Evolutionary conservation across 1,139 yeast species (phyloP).

Genomic region (Protomyces lactucae-debilis): DNA sequence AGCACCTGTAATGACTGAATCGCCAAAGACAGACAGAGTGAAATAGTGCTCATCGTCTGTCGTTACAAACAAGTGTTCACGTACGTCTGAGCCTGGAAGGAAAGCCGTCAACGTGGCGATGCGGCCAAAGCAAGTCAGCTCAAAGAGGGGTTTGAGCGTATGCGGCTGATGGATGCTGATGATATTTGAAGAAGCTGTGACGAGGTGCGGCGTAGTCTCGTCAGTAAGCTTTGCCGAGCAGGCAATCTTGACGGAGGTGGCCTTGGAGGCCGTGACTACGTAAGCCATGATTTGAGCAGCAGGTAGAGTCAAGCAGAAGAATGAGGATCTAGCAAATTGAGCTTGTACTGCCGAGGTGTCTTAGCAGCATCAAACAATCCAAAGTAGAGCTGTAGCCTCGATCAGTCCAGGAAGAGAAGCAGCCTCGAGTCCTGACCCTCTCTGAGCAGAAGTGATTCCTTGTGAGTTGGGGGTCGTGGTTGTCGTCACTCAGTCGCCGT

Average conservation of each 20-base stretch:
- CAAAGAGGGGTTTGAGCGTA: slow-evolving; percentile 28
- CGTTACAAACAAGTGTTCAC: slow-evolving; percentile 31
- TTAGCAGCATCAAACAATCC: too few species aligned
- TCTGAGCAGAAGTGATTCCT: too few species aligned
- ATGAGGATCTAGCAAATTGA: not conserved
- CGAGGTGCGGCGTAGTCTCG: slow-evolving; percentile 26
- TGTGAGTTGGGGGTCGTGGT: too few species aligned
- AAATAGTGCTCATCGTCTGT: slow-evolving; percentile 32
- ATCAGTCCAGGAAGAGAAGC: too few species aligned
- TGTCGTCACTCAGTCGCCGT: too few species aligned
- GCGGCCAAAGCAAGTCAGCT: slow-evolving; percentile 29
- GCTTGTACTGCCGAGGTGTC: too few species aligned
- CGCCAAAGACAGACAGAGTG: slow-evolving; percentile 28
- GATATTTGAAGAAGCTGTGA: slow-evolving; percentile 30
- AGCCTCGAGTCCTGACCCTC: too few species aligned
- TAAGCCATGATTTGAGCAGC: slow-evolving; percentile 23
- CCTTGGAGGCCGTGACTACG: slow-evolving; percentile 32
- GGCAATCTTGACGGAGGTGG: slow-evolving; percentile 33
- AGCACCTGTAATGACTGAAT: slow-evolving; percentile 17
- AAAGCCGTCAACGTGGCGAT: slow-evolving; percentile 24
- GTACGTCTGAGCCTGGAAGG: slow-evolving; percentile 9
- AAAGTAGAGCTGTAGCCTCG: too few species aligned
- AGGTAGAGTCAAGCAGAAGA: not conserved
- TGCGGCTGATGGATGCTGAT: slow-evolving; percentile 30
- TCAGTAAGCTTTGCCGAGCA: slow-evolving; percentile 30